These are phyloP conservation scores for Cercospora berteroae DNA, from an alignment of 2,329 filamentous ascomycete species.

Conservation along the genomic window DNA sequence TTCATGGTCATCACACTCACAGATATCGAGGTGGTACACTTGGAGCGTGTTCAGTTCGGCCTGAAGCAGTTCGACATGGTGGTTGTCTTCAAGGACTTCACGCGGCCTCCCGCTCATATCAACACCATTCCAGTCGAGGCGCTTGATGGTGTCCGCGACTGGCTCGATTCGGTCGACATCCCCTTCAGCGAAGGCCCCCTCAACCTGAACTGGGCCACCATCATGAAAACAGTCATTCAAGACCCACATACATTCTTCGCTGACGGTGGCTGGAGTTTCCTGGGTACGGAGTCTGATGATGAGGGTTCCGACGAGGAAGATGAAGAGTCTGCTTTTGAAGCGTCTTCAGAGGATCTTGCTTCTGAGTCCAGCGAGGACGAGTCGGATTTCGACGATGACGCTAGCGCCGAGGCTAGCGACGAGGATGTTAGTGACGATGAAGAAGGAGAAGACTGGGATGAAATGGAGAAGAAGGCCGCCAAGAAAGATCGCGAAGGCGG, in stretches of 20 bases:
- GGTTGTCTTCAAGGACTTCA: conserved; percentile 97
- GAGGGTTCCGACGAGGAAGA: conserved; percentile 75
- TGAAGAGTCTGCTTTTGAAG: conserved; percentile 89
- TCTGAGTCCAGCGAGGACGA: conserved; percentile 80
- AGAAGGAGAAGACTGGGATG: conserved; percentile 86
- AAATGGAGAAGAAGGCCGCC: conserved; percentile 81
- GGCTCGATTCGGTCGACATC: conserved; percentile 93
- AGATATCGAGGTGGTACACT: conserved; percentile 92
- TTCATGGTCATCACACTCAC: conserved; percentile 95
- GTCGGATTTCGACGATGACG: conserved; percentile 90
- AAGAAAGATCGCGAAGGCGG: conserved; percentile 59
- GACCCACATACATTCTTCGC: conserved; percentile 94
- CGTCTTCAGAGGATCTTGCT: conserved; percentile 77
- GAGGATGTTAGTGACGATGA: conserved; percentile 59
- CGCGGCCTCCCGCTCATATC: conserved; percentile 84
- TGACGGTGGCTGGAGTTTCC: conserved; percentile 93
- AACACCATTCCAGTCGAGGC: conserved; percentile 98
- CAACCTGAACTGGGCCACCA: conserved; percentile 97
- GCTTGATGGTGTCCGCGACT: conserved; percentile 93
- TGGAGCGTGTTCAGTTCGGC: conserved; percentile 93
- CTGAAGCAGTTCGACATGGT: conserved; percentile 99
- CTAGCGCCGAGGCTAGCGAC: conserved; percentile 76
- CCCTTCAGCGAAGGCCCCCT: conserved; percentile 90
- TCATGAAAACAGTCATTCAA: conserved; percentile 97
- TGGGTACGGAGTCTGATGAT: conserved; percentile 82